Base-by-base conservation (phyloP, 1,139 yeast species). In the Debaryomyces singareniensis region DNA sequence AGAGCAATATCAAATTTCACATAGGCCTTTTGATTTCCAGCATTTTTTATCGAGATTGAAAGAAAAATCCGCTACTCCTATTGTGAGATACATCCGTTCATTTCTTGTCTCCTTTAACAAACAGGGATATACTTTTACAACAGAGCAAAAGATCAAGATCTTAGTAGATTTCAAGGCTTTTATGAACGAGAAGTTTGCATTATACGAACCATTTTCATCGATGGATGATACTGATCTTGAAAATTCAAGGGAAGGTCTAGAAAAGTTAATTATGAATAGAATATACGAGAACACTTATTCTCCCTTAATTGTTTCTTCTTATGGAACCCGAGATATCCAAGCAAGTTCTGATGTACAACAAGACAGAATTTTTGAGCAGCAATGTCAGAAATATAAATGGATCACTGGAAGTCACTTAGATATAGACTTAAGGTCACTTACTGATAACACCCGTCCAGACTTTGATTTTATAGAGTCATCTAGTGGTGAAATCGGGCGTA, bases 181-280 rank as follows among this genome's bases (percentile, higher is more conserved):
- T 47, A 77, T 89, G 41, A 72, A 69, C 35, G 78, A 68, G 16
- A 84, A 84, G 47, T 75, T 86, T 59, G 45, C 57, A 4, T 53
- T 67, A 7, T 80, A 68, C 44, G 84, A 82, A 39, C 97, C 96
- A 1, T 91, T 89, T 53, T 68, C 74, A 20, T 62, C 75, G 2
- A 71, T 87, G 68, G 75, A 60, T 30, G 68, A 72, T 14, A 72
- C 65, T 3, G 68, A 68, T 20, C 60, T 82, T 35, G 78, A 71
- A 27, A 89, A 89, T 47, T 81, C 95, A 2, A 61, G 81, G 39
- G 96, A 87, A 47, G 98, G 98, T 0, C 68, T 91, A 50, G 99
- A 93, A 53, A 93, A 93, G 51, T 67, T 93, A 25, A 67, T 93
- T 6, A 86, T 89, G 95, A 89, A 91, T 37, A 67, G 96, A 42